Evolutionary conservation across 345 rosid species (phyloP), one percentile per base, ranked within the genome.

Genomic region (Syzygium aqueum): DNA sequence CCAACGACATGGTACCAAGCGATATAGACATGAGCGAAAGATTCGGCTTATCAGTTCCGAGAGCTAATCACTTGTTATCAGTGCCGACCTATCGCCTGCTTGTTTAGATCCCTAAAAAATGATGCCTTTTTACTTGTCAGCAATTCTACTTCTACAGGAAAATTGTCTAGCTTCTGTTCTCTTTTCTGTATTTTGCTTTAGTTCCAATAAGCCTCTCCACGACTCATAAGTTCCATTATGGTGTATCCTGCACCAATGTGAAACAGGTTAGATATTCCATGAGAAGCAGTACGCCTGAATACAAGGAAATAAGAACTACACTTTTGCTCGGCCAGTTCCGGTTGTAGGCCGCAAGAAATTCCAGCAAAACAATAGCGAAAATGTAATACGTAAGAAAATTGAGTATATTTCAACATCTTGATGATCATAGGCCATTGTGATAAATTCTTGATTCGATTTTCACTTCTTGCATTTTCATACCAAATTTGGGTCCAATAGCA

Each of bases 1-100:
- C 54, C 2, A 0, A 49, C 21, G 43, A 33, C 52, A 59, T 57
- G 86, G 30, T 0, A 0, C 43, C n/a, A 1, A 59, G 21, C 0
- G 53, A 85, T 43, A 27, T 59, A 1, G 51, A 49, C 86, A 85
- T 59, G 80, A 61, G 51, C 0, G 53, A 85, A 59, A n/a, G 86
- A 14, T 57, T 46, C 11, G 86, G 86, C 51, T 37, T 57, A 56
- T 37, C 86, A 11, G 33, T 46, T 49, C 85, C 54, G 4, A 49
- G 54, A 83, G 85, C 54, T 83, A 82, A 82, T 12, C 85, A 82
- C 85, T 49, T 82, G 85, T 82, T 82, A n/a, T 27, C 53, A 12
- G 33, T 82, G 53, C 85, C 53, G 12, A 82, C 53, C 51, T 82
- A 50, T 83, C 54, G 33, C 85, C 33, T 27, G 85, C 85, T 83